Conservation (phyloP, 139 green algal species). For the Picochlorum costavermella region DNA sequence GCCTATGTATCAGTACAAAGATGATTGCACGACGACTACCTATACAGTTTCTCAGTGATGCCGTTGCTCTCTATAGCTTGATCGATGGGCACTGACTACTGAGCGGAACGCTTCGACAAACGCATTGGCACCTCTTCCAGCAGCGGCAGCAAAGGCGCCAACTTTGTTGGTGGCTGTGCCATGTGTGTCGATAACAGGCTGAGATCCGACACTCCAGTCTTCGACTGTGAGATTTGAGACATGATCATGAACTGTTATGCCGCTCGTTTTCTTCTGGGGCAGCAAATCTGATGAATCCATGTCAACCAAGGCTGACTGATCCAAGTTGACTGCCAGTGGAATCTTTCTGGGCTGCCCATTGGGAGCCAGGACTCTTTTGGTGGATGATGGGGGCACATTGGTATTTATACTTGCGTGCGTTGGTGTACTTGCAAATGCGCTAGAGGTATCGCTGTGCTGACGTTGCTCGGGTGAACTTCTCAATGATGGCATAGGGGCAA, state of each 20-base stretch:
- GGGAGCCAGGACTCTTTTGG: constrained; percentile 59
- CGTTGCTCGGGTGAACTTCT: neutral
- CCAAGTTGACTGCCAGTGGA: constrained; percentile 43
- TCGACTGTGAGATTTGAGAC: neutral
- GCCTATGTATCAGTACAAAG: too few relatives aligned
- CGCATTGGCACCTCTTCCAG: constrained; percentile 20
- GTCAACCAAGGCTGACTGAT: constrained; percentile 23
- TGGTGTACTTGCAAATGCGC: neutral
- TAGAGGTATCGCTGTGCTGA: neutral
- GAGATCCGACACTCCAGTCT: constrained; percentile 28
- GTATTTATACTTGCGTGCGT: neutral
- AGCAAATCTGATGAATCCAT: neutral
- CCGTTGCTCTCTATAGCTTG: constrained; percentile 13
- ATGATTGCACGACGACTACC: too few relatives aligned
- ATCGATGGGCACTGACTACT: constrained; percentile 24
- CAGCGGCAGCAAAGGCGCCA: constrained; percentile 24
- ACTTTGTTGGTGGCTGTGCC: constrained; percentile 13
- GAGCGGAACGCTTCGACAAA: constrained; percentile 37
- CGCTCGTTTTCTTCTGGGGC: neutral
- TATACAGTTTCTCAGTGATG: neutral
- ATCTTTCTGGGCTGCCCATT: constrained; percentile 86
- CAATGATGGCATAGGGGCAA: constrained; percentile 8
- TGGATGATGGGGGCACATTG: constrained; percentile 15
- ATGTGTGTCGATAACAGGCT: constrained; percentile 6
- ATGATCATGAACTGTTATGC: neutral